phyloP scores from a whole-genome alignment of 1,284 basidiomycete genomes.

The Violaceomyces palustris region DNA sequence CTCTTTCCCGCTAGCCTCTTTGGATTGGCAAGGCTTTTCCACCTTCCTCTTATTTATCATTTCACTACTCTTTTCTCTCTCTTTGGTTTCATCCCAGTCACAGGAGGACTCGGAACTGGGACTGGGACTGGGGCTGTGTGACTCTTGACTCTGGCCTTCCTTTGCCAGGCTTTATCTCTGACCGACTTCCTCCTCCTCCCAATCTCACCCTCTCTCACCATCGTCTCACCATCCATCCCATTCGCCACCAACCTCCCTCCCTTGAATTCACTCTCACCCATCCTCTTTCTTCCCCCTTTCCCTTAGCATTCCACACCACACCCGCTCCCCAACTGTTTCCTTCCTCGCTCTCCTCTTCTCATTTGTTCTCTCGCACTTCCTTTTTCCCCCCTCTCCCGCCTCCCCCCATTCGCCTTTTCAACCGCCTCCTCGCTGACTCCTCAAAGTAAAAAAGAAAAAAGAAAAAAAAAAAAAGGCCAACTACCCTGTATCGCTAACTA shows the following conservation, averaged over 20 bases:
- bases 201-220: constrained; percentile 1
- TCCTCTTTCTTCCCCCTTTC: too few species aligned
- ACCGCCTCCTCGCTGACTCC: not conserved
- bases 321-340: not conserved
- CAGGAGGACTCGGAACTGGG: too few species aligned
- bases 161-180: not conserved
- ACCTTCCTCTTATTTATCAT: not conserved
- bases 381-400: not conserved
- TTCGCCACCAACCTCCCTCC: too few species aligned
- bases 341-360: not conserved
- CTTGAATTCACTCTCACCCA: too few species aligned
- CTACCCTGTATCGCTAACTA: too few species aligned
- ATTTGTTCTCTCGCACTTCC: not conserved
- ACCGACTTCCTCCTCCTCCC: not conserved
- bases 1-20: too few species aligned
- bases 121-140: not conserved
- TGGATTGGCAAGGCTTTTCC: not conserved
- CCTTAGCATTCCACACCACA: too few species aligned
- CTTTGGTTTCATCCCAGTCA: too few species aligned
- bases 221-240: too few species aligned
- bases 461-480: too few species aligned
- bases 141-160: not conserved
- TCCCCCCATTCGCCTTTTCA: constrained; percentile 1
- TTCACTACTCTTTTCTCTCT: too few species aligned
- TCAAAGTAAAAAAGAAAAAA: too few species aligned